Base-by-base conservation (phyloP, 116 monocot species). In the Trichopus zeylanicus region DNA sequence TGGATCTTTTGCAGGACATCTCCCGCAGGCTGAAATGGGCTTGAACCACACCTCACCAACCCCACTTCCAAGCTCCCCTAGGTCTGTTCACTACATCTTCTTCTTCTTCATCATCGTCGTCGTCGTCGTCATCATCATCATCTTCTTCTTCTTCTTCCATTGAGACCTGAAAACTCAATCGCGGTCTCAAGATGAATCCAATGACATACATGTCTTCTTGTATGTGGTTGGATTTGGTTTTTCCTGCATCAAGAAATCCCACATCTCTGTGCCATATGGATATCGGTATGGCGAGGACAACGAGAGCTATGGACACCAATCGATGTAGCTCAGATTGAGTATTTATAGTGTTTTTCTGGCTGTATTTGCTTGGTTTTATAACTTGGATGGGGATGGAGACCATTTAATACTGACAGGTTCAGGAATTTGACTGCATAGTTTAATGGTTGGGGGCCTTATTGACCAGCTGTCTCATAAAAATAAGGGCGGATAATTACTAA, bases 1-100 rank as follows among this genome's bases (percentile, higher is more conserved):
- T n/a, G n/a, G 34, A 10, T 33, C 33, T 30, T 35, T 19, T 60
- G 67, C 19, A 30, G 64, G 63, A 73, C 73, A 73, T 21, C 73
- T 52, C 56, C 68, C 46, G 52, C 73, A 73, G 63, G 38, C 61
- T 57, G 70, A 70, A 5, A 70, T 70, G 70, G 70, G 66, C 32
- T 66, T 35, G 7, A 5, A 5, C 34, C 34, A 35, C 34, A 5
- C 34, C 34, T 62, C 76, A 34, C 10, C 67, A 26, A 60, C 52
- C 31, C 56, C 67, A 67, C 63, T 57, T 31, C 51, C 29, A n/a
- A 55, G 33, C 16, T 70, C 68, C 29, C 63, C 64, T 25, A 71
- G 76, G 76, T 76, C 11, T 67, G 60, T 61, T 19, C 29, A 35
- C 5, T 35, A 35, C 10, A 35, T 35, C 7, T n/a, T n/a, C n/a